A percentile compares a stretch with the other conserved stretches of the same genome.
Evolutionary conservation across 345 rosid species (phyloP).

Genomic region (Zanthoxylum bungeanum): DNA sequence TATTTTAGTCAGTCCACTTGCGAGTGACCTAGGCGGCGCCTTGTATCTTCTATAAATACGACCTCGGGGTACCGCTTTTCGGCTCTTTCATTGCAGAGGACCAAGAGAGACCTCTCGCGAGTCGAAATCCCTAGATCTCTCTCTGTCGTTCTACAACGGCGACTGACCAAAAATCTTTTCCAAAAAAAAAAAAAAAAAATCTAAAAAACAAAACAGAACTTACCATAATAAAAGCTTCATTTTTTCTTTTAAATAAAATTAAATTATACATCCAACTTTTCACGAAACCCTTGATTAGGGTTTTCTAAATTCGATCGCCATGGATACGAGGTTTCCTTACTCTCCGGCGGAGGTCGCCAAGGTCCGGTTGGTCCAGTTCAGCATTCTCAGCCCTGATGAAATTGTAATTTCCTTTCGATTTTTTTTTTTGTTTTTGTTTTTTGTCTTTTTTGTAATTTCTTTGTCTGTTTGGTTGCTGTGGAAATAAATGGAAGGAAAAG

Average conservation of each 20-base stretch:
- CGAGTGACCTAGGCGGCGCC: neutral
- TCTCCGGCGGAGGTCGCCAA: conserved; percentile 96
- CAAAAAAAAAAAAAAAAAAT: neutral
- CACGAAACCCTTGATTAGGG: conserved; percentile 18
- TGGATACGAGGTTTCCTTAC: conserved; percentile 73
- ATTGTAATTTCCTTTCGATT: conserved; percentile 51
- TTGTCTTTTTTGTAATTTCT: conserved; percentile 12
- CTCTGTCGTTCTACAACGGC: neutral
- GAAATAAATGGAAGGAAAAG: neutral
- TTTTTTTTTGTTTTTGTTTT: no score
- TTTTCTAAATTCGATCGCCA: conserved; percentile 7
- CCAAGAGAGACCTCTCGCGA: neutral
- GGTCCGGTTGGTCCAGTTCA: conserved; percentile 89
- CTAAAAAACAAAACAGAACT: neutral
- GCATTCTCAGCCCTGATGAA: conserved; percentile 94
- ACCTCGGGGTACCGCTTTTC: fast-evolving
- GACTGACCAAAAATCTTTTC: neutral
- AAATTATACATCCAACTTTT: neutral
- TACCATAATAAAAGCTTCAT: neutral
- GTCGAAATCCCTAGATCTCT: neutral
- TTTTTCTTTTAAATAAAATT: neutral
- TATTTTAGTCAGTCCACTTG: neutral
- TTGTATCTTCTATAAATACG: conserved; percentile 10
- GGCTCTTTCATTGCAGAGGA: fast-evolving
- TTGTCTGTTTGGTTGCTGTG: conserved; percentile 9